Evolutionary conservation across 228 moss, liverwort and hornwort genomes (phyloP), one percentile per base, ranked within the genome.

Genomic region (Sphagnum magellanicum): DNA sequence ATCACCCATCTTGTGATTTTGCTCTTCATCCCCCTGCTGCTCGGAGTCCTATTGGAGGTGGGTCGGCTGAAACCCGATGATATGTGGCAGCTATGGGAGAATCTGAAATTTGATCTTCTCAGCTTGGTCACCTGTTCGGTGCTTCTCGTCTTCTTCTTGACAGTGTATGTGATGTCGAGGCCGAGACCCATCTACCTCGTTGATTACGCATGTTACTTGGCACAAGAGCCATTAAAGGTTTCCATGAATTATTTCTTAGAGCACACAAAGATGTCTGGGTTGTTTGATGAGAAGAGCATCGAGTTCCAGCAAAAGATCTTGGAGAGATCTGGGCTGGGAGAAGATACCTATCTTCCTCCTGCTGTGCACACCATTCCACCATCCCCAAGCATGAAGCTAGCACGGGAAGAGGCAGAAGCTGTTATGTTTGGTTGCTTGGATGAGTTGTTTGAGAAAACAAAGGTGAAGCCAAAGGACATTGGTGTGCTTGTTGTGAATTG

Each of bases 401-500:
- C 68, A 6, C 49, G 68, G 6, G 68, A 69, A 59, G 68, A 69
- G 59, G 12, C 68, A 13, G 68, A 69, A 49, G 68, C 68, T 50
- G 68, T 69, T 15, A 69, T 69, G 68, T 69, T 69, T 50, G 59
- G 68, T 5, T 69, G 68, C 68, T 55, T 69, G 9, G 68, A 69
- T 60, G 68, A 69, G 7, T 49, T 69, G 6, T 69, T 69, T 5
- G 58, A 69, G 68, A 69, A 69, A 50, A 69, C 68, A 4, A 59
- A 59, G 13, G 48, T 69, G n/a, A 69, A 69, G 47, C 68, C 68
- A 5, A 69, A 69, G 48, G 68, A 69, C 16, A 55, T 69, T 8
- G 68, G 68, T 5, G 68, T 69, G 46, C 68, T 69, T 12, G 68
- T 69, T 9, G 68, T 69, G 13, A 69, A 69, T 69, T 69, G 68